Evolutionary conservation across 2,329 filamentous ascomycete species (phyloP), one percentile per base, ranked within the genome.

Genomic region (Penicillium capsulatum): DNA sequence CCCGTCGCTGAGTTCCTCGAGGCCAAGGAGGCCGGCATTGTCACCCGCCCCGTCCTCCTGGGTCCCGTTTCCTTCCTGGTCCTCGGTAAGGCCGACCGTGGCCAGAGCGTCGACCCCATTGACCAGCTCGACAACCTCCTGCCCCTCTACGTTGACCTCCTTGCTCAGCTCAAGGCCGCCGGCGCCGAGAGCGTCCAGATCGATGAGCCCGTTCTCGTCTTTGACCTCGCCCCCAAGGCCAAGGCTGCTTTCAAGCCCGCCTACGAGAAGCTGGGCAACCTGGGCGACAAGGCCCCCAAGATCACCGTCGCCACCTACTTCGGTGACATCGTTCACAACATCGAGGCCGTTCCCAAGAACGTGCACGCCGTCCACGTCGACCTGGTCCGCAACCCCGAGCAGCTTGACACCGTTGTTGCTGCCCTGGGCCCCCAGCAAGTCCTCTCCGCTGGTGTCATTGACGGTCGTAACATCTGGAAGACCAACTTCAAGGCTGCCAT

Each of bases 381-480:
- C 72, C 84, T 97, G 55, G 92, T 97, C 71, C 89, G 92, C 69
- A 91, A 96, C 80, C 92, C 92, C 40, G 91, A 97, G 79, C 92
- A 98, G 77, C 84, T 98, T 51, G 82, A 92, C 48, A 80, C 84
- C 54, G 88, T 98, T 61, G 70, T 88, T 57, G 77, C 75, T 63
- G 83, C 89, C 61, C 81, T 98, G 53, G 89, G 88, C 67, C 72
- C 87, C 67, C 88, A 89, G 69, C 94, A 95, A 67, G 72, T 89
- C 57, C 83, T 98, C 54, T 98, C 92, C 54, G 85, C 83, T 53
- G 92, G 92, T 87, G 86, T 98, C 59, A 92, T 98, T 55, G 90
- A 98, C 61, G 92, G 92, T 62, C 89, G 92, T 64, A 98, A 98
- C 81, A 97, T 98, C 79, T 98, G 92, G 92, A 98, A 98, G 86